Evolutionary conservation across 2,329 filamentous ascomycete species (phyloP).

Genomic region (Aspergillus uvarum): DNA sequence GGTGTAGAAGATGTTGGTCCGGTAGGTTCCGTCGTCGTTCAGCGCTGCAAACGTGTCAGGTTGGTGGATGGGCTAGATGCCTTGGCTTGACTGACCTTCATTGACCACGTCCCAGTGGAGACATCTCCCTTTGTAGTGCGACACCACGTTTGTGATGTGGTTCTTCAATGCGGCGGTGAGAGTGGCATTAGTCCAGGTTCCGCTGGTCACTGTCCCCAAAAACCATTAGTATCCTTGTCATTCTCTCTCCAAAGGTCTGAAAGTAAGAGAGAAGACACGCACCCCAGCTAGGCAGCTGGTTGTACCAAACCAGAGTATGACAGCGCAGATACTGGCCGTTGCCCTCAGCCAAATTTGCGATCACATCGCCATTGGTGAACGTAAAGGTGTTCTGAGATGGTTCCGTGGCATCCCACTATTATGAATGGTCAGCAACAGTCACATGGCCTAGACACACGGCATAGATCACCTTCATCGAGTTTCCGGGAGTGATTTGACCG

Average conservation of each 20-base stretch:
- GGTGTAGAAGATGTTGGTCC: constrained; percentile 42
- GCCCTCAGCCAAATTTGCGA: constrained; percentile 41
- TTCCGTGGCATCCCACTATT: constrained; percentile 63
- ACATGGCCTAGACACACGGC: no score
- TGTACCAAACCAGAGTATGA: constrained; percentile 58
- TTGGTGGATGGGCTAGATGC: neutral
- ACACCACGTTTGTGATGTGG: constrained; percentile 39
- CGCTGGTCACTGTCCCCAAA: constrained; percentile 37
- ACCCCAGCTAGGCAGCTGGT: constrained; percentile 56
- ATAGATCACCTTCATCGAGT: constrained; percentile 53
- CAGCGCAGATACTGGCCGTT: constrained; percentile 57
- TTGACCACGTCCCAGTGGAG: constrained; percentile 45
- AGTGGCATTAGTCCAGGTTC: constrained; percentile 59
- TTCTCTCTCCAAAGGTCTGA: no score
- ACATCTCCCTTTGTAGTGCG: constrained; percentile 38
- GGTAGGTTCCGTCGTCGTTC: constrained; percentile 48
- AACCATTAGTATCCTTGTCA: neutral
- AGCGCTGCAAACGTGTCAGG: constrained; percentile 28
- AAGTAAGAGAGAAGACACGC: constrained; percentile 26
- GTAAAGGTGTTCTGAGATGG: constrained; percentile 57
- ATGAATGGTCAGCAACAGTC: neutral
- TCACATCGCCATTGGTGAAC: constrained; percentile 56
- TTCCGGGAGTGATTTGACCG: constrained; percentile 64
- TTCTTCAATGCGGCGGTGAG: constrained; percentile 56
- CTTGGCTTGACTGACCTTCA: constrained; percentile 26